phyloP scores from a whole-genome alignment of 352 stramenopile genomes.

The Sclerospora graminicola region DNA sequence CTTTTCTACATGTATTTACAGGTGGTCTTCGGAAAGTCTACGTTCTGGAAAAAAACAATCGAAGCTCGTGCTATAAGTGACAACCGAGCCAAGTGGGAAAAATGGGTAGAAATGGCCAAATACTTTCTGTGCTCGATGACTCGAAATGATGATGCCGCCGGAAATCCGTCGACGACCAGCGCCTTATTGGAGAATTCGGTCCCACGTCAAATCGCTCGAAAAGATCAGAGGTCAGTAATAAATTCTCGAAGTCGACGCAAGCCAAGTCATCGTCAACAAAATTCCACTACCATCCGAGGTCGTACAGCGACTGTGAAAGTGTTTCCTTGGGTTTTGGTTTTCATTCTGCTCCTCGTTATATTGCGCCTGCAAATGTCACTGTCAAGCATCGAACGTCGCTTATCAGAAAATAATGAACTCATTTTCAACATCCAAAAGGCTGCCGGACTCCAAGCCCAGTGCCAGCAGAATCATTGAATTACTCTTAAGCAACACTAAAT shows the following conservation, averaged over 20 bases:
- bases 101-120: slow-evolving; percentile 61
- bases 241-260: slow-evolving; percentile 16
- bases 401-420: slow-evolving; percentile 30
- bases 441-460: slow-evolving; percentile 8
- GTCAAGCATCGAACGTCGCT: slow-evolving; percentile 43
- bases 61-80: slow-evolving; percentile 60
- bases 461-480: slow-evolving; percentile 4
- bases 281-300: slow-evolving; percentile 3
- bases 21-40: slow-evolving; percentile 77
- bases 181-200: slow-evolving; percentile 13
- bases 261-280: slow-evolving; percentile 9
- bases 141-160: slow-evolving; percentile 1
- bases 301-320: slow-evolving; percentile 26
- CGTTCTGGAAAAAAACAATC: slow-evolving; percentile 78
- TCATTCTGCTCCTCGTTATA: slow-evolving; percentile 50
- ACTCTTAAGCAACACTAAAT: slow-evolving; percentile 4
- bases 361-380: slow-evolving; percentile 47
- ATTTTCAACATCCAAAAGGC: slow-evolving; percentile 28
- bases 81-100: slow-evolving; percentile 60
- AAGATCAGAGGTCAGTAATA: slow-evolving; percentile 5
- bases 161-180: slow-evolving; percentile 13
- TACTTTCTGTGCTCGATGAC: slow-evolving; percentile 23
- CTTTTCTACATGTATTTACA: slow-evolving; percentile 9
- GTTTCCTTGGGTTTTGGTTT: slow-evolving; percentile 61
- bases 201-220: slow-evolving; percentile 3